Evolutionary conservation across 1,139 yeast species (phyloP).

Genomic region (Yamadazyma siamensis): DNA sequence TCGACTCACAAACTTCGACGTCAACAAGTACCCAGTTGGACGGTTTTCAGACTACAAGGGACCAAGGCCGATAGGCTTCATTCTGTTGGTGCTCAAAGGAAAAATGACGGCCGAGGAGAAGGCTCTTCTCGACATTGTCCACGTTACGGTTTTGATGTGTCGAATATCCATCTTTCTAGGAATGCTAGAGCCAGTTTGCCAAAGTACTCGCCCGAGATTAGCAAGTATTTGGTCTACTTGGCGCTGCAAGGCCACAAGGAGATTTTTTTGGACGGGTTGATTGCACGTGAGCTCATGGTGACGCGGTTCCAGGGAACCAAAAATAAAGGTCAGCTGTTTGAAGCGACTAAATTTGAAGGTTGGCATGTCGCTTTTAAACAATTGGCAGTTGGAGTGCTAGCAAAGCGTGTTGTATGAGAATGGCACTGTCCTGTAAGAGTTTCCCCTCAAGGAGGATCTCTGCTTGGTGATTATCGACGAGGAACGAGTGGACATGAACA

Average conservation of each 20-base stretch:
- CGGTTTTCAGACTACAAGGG: not conserved
- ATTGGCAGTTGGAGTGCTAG: not conserved
- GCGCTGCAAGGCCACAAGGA: not conserved
- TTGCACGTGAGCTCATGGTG: not conserved
- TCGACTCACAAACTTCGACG: not conserved
- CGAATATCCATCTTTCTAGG: not conserved
- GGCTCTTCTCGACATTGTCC: not conserved
- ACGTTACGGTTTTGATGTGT: not conserved
- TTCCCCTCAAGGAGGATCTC: not conserved
- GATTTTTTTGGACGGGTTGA: not conserved
- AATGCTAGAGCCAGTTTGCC: not conserved
- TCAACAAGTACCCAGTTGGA: not conserved
- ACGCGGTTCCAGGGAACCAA: not conserved
- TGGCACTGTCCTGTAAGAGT: not conserved
- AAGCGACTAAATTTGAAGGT: not conserved
- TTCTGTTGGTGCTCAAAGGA: not conserved
- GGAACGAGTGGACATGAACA: not conserved
- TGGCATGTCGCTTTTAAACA: not conserved
- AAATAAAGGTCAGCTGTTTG: not conserved
- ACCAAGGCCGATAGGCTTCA: not conserved
- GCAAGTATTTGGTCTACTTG: not conserved
- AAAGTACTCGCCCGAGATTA: not conserved
- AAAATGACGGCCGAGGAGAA: not conserved
- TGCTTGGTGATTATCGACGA: not conserved
- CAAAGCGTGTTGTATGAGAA: not conserved